Base-by-base conservation (phyloP, 192 early-diverging fungal genomes). In the Coemansia javaensis region DNA sequence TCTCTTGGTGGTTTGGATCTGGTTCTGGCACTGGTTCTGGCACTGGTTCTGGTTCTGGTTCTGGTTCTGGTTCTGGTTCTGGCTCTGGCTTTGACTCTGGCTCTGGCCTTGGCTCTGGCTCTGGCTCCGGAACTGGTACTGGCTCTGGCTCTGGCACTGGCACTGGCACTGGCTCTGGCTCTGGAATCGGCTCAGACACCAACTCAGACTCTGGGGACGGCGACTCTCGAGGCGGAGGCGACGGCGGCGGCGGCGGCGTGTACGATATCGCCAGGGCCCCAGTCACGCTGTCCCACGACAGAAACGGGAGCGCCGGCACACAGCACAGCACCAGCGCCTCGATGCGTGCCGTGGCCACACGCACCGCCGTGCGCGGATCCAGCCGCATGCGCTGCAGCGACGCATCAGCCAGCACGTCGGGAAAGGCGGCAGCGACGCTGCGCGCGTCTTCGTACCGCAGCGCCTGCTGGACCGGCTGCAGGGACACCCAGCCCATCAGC, bases 401-500 rank as follows among this genome's bases (percentile, higher is more conserved):
- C 12, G 32, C n/a, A 22, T 0, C 15, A 17, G 21, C 21, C 22
- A 20, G 1, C 13, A 24, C 1, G 4, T 40, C 12, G 39, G 3
- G 5, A 16, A 8, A n/a, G 17, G 3, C 22, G 21, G 0, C 11
- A 1, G 0, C 4, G 21, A 3, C 5, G 39, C 13, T 16, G 17
- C 27, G 17, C 12, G 60, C 48, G 10, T 34, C 28, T 2, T 46
- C 33, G 40, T 72, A 72, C 0, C 32, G 50, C 27, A 71, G 32
- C 10, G 40, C 23, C 14, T 49, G 39, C 33, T 71, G 68, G 14
- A 56, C 35, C 0, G 24, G 10, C 13, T 52, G 43, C 25, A 73
- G 49, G 4, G 69, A 46, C 24, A 40, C 16, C 69, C 69, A 73
- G 14, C 69, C 69, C 44, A 61, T 46, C 27, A 73, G 40, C 12